Percentiles rank a stretch among this genome's conserved stretches.
Conservation (phyloP, 768 basidiomycete genomes). For the Pulveroboletus sp. region DNA sequence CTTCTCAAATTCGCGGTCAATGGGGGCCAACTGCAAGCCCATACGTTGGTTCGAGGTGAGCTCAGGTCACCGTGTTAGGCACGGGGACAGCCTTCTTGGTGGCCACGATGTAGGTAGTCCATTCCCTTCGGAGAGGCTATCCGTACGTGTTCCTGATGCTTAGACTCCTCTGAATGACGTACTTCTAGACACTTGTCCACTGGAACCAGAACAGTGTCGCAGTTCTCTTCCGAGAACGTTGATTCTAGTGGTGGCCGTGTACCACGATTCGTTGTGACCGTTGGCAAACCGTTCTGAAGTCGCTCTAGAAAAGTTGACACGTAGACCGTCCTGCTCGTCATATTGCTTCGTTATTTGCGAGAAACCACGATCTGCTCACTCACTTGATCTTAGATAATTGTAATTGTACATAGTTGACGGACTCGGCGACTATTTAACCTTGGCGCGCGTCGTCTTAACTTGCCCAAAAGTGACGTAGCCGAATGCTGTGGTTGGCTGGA, state of each 20-base stretch:
- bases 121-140: not conserved
- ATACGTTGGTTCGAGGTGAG: not conserved
- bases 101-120: not conserved
- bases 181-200: slow-evolving; percentile 6
- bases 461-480: not conserved
- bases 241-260: not conserved
- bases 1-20: too few relatives aligned
- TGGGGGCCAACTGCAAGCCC: not conserved
- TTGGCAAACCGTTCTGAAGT: not conserved
- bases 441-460: too few relatives aligned
- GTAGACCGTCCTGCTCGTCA: not conserved
- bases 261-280: not conserved
- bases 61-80: not conserved
- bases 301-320: not conserved
- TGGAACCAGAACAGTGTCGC: not conserved
- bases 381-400: not conserved
- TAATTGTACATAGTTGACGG: not conserved
- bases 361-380: not conserved
- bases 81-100: not conserved
- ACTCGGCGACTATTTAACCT: not conserved
- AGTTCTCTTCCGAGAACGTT: not conserved
- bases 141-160: not conserved
- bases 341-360: slow-evolving; percentile 1
- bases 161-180: slow-evolving; percentile 3
- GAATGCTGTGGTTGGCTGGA: not conserved